phyloP scores from a whole-genome alignment of 441 rosid species.

The Hura crepitans region DNA sequence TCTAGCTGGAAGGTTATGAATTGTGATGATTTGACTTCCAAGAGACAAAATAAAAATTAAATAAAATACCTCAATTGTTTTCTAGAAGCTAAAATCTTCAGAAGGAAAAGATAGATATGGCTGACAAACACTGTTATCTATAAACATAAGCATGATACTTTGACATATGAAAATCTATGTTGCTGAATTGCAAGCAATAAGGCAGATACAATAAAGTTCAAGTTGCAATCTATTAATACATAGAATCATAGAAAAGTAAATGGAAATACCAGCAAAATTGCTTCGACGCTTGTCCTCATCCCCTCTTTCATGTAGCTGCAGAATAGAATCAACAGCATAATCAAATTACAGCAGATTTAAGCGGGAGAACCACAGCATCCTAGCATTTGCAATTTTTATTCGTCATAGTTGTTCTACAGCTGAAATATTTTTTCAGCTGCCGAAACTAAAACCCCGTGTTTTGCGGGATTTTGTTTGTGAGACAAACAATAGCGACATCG shows the following conservation, averaged over 20 bases:
- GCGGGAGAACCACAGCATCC: background rate
- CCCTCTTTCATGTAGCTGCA: constrained; percentile 95
- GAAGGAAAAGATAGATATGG: background rate
- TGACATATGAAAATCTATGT: background rate
- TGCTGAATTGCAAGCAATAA: background rate
- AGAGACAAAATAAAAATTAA: too few species aligned
- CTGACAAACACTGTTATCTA: background rate
- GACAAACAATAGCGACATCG: background rate
- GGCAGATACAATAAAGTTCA: background rate
- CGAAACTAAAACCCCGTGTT: background rate
- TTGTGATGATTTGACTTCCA: too few species aligned
- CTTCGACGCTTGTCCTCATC: constrained; percentile 98
- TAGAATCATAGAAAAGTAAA: background rate
- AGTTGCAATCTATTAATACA: background rate
- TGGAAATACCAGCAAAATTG: constrained; percentile 71
- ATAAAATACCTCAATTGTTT: background rate
- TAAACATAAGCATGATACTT: background rate
- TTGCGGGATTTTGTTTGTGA: background rate
- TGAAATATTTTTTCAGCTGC: background rate
- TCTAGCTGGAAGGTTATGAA: too few species aligned
- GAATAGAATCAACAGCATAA: constrained; percentile 15
- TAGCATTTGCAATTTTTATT: background rate
- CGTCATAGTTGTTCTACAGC: background rate
- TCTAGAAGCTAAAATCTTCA: background rate
- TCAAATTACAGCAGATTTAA: constrained; percentile 2